These are phyloP conservation scores for Calcarisporium arbuscula DNA, from an alignment of 2,329 filamentous ascomycete species.

Conservation along the genomic window DNA sequence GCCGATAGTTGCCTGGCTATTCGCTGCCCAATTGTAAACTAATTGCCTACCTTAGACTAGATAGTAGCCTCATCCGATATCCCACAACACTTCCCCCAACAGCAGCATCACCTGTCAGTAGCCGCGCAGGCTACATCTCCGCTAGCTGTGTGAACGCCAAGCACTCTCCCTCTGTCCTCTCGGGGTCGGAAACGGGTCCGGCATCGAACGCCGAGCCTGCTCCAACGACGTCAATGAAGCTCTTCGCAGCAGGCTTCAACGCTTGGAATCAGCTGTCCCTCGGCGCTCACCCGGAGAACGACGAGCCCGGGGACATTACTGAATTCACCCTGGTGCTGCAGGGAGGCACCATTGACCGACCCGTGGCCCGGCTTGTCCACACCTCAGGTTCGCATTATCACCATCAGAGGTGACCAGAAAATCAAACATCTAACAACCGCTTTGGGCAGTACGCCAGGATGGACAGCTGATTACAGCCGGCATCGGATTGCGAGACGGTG, in stretches of 20 bases:
- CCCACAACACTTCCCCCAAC: no score
- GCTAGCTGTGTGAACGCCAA: no score
- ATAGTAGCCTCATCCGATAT: no score
- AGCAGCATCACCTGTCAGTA: no score
- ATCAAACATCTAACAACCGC: slow-evolving; percentile 3
- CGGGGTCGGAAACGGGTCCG: no score
- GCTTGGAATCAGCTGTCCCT: slow-evolving; percentile 51
- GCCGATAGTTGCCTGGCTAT: no score
- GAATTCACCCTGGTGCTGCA: slow-evolving; percentile 36
- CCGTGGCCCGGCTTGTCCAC: slow-evolving; percentile 33
- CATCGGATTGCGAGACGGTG: slow-evolving; percentile 6
- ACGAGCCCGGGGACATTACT: not conserved
- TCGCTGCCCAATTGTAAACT: no score
- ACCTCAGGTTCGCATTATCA: slow-evolving; percentile 38
- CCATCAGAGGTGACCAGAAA: not conserved
- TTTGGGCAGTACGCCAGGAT: slow-evolving; percentile 15
- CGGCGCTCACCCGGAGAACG: not conserved
- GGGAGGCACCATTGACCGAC: slow-evolving; percentile 25
- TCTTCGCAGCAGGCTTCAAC: slow-evolving; percentile 53
- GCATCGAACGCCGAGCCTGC: not conserved
- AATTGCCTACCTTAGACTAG: no score
- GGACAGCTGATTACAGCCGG: slow-evolving; percentile 15
- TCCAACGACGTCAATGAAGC: slow-evolving; percentile 29
- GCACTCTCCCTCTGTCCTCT: no score
- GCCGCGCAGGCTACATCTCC: no score